These are phyloP conservation scores for Dipteronia dyeriana DNA, from an alignment of 345 rosid genomes.

Conservation along the genomic window DNA sequence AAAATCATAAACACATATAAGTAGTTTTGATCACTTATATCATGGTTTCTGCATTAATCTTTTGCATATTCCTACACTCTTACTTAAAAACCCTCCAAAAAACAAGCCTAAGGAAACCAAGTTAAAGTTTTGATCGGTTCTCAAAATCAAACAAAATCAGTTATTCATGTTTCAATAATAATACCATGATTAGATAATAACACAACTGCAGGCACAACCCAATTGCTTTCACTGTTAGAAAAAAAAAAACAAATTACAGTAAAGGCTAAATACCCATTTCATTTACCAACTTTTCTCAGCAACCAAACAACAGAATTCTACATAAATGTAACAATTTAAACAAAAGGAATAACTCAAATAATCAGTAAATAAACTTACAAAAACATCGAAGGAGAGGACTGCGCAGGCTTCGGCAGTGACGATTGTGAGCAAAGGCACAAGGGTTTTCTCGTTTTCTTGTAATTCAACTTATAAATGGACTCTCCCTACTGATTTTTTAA, in stretches of 20 bases:
- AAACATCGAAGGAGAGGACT: background rate
- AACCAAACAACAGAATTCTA: background rate
- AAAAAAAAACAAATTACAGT: no score
- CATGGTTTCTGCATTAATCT: background rate
- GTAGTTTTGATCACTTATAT: background rate
- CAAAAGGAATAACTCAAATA: background rate
- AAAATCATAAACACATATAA: no score
- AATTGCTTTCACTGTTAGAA: background rate
- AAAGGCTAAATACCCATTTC: background rate
- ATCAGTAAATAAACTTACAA: background rate
- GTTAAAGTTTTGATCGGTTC: background rate
- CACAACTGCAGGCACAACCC: background rate
- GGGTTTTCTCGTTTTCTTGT: background rate
- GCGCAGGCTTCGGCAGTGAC: background rate
- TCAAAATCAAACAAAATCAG: background rate
- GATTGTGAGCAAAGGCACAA: background rate
- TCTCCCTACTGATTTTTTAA: background rate
- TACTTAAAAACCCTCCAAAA: background rate
- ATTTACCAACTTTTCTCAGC: slow-evolving; percentile 4
- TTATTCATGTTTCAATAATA: background rate
- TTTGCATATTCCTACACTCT: background rate
- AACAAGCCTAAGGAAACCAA: background rate
- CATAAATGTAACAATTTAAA: background rate
- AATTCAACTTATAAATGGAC: background rate
- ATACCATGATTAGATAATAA: background rate